Conservation (phyloP, 306 rosid genomes). For the Fagus sylvatica region DNA sequence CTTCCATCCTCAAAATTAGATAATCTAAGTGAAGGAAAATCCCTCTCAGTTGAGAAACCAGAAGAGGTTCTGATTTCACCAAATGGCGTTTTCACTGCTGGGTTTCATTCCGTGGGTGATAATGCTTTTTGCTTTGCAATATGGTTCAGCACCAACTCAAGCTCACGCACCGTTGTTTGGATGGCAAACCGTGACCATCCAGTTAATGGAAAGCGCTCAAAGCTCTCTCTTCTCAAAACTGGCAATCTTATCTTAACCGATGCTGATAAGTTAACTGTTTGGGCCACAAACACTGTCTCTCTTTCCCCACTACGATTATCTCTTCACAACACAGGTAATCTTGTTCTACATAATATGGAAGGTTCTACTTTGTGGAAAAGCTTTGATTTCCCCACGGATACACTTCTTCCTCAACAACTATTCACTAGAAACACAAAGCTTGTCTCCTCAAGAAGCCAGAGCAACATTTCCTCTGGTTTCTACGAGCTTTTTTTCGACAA, state of each 20-base stretch:
- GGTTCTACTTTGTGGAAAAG: constrained; percentile 25
- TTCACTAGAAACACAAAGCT: constrained; percentile 9
- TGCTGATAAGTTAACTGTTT: constrained; percentile 26
- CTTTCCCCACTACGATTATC: not conserved
- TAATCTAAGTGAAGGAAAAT: constrained; percentile 18
- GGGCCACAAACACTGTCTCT: constrained; percentile 32
- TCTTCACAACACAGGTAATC: constrained; percentile 22
- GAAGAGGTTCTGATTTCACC: constrained; percentile 36
- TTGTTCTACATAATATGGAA: constrained; percentile 6
- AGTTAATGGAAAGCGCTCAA: constrained; percentile 46
- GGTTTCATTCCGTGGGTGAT: constrained; percentile 31
- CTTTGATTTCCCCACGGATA: constrained; percentile 23
- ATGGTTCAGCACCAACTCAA: constrained; percentile 20
- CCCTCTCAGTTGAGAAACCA: constrained; percentile 38
- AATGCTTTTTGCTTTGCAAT: constrained; percentile 58
- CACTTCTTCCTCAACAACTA: constrained; percentile 26
- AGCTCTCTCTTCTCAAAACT: constrained; percentile 32
- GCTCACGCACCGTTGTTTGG: constrained; percentile 33
- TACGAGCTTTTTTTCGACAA: not conserved
- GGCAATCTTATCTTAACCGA: constrained; percentile 43
- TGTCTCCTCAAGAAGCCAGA: not conserved
- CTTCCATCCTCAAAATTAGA: not conserved
- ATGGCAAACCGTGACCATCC: constrained; percentile 45
- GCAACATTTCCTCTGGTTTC: not conserved
- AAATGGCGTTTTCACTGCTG: constrained; percentile 42